These are phyloP conservation scores for Hortiboletus campestris DNA, from an alignment of 768 basidiomycete genomes.

Conservation along the genomic window DNA sequence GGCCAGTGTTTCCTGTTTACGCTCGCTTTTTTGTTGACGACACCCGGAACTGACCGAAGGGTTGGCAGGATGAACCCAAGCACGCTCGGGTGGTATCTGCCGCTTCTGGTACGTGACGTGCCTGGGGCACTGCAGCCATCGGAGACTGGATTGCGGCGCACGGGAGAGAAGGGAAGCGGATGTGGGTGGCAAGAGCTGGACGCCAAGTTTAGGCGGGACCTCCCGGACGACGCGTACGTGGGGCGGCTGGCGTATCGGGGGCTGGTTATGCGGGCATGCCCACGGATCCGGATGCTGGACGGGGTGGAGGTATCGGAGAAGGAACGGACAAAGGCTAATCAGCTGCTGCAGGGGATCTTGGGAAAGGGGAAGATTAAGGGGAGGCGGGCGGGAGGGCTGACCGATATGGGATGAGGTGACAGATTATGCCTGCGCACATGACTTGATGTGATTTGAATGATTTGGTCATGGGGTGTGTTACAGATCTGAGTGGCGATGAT, in stretches of 20 bases:
- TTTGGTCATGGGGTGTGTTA: conserved; percentile 4
- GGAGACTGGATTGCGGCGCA: conserved; percentile 31
- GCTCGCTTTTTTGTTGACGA: conserved; percentile 9
- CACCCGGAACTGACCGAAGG: conserved; percentile 27
- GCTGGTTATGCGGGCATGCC: conserved; percentile 76
- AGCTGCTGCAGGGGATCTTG: conserved; percentile 59
- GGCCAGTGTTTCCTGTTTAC: background rate
- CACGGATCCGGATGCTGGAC: conserved; percentile 70
- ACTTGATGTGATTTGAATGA: conserved; percentile 17
- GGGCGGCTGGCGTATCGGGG: conserved; percentile 89
- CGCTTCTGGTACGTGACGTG: conserved; percentile 70
- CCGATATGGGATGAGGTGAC: conserved; percentile 23
- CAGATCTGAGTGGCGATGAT: conserved; percentile 11
- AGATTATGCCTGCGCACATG: conserved; percentile 33
- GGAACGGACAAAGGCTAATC: conserved; percentile 81
- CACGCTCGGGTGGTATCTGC: conserved; percentile 94
- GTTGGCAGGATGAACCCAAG: conserved; percentile 86
- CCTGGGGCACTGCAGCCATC: conserved; percentile 68
- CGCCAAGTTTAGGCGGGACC: conserved; percentile 79
- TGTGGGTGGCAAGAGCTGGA: conserved; percentile 75
- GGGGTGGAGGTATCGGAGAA: conserved; percentile 80
- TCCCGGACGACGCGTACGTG: conserved; percentile 87
- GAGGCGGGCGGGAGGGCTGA: conserved; percentile 15
- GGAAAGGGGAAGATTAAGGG: conserved; percentile 39
- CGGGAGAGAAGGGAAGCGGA: conserved; percentile 32